These are phyloP conservation scores for Pelargonium cotyledonis DNA, from an alignment of 441 rosid species.

Conservation along the genomic window DNA sequence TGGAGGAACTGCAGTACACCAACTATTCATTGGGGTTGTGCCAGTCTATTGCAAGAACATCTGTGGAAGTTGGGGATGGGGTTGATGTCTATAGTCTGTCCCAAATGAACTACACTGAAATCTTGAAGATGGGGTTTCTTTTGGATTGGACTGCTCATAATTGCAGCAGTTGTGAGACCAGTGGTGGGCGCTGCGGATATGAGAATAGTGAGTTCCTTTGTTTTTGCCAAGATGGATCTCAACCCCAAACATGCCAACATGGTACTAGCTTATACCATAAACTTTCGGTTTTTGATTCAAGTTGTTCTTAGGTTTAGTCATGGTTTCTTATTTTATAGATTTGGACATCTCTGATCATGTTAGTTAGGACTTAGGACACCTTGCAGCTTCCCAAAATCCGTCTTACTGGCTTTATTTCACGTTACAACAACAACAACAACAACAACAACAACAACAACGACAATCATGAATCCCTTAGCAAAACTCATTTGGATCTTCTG, in stretches of 20 bases:
- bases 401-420: too few species aligned
- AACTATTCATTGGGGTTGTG: slow-evolving; percentile 24
- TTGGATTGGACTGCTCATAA: slow-evolving; percentile 37
- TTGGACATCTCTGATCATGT: not conserved
- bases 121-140: slow-evolving; percentile 35
- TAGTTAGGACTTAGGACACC: not conserved
- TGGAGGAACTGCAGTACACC: slow-evolving; percentile 10
- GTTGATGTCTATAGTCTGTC: not conserved
- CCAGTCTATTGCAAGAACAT: slow-evolving; percentile 25
- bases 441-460: too few species aligned
- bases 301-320: slow-evolving; percentile 9
- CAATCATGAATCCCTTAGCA: too few species aligned
- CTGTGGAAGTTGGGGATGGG: slow-evolving; percentile 20
- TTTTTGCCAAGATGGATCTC: slow-evolving; percentile 37
- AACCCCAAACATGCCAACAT: slow-evolving; percentile 21
- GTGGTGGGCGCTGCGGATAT: slow-evolving; percentile 55
- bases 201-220: slow-evolving; percentile 30
- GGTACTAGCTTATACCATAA: slow-evolving; percentile 29
- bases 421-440: too few species aligned
- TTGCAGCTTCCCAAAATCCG: too few species aligned
- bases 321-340: not conserved
- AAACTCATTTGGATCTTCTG: too few species aligned
- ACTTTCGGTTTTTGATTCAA: not conserved
- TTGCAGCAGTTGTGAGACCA: slow-evolving; percentile 37
- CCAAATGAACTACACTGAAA: slow-evolving; percentile 21